phyloP scores from a whole-genome alignment of 2,329 filamentous ascomycete genomes.

The Arthroderma sp. region DNA sequence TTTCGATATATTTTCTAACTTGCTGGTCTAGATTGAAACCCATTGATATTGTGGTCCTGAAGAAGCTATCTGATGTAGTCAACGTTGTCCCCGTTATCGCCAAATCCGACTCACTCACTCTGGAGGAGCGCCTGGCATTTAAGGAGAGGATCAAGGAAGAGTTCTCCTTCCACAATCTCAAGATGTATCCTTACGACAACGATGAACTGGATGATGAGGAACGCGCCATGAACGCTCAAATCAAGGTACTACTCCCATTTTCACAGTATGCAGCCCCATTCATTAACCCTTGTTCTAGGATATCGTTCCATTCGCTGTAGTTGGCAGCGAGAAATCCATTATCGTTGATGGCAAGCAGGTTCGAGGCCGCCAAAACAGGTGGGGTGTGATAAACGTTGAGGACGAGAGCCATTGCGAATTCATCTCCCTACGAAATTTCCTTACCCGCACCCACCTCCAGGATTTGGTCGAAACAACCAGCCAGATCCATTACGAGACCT shows the following conservation, averaged over 20 bases:
- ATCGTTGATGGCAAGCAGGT: constrained; percentile 96
- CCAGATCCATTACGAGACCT: constrained; percentile 99
- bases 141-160: constrained; percentile 99
- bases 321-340: constrained; percentile 95
- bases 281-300: constrained; percentile 41
- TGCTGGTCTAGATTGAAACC: constrained; percentile 57
- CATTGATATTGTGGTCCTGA: constrained; percentile 97
- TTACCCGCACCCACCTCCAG: constrained; percentile 94
- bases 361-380: constrained; percentile 93
- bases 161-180: constrained; percentile 98
- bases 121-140: constrained; percentile 91
- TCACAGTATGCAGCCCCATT: neutral
- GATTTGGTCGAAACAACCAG: constrained; percentile 98
- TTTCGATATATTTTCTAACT: constrained; percentile 2
- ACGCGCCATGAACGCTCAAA: constrained; percentile 80
- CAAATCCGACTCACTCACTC: constrained; percentile 90
- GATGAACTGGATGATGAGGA: constrained; percentile 98
- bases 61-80: constrained; percentile 98
- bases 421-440: constrained; percentile 94
- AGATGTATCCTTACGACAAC: constrained; percentile 99
- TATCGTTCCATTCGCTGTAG: constrained; percentile 92
- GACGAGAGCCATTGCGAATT: constrained; percentile 99
- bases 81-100: constrained; percentile 98
- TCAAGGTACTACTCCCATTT: constrained; percentile 56
- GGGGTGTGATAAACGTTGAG: constrained; percentile 99